These are phyloP conservation scores for Sparassis latifolia DNA, from an alignment of 1,284 basidiomycete genomes.

Conservation along the genomic window DNA sequence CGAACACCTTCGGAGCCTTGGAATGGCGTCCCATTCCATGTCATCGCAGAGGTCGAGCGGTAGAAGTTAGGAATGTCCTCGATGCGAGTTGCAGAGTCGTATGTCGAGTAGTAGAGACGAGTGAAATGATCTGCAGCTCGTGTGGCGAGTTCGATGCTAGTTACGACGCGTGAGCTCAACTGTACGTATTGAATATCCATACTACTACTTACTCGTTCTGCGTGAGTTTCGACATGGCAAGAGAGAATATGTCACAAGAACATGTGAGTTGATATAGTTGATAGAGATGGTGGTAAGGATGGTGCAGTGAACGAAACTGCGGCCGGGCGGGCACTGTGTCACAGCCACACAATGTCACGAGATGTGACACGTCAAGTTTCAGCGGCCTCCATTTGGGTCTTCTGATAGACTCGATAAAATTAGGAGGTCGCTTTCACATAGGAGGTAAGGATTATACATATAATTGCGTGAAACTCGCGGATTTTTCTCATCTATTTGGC, in stretches of 20 bases:
- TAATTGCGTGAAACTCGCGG: too few species aligned
- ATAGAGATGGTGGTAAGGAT: too few species aligned
- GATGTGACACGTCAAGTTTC: too few species aligned
- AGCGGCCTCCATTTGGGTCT: too few species aligned
- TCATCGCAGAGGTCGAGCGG: constrained; percentile 63
- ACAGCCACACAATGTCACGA: too few species aligned
- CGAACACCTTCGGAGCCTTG: constrained; percentile 63
- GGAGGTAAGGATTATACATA: too few species aligned
- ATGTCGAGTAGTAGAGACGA: constrained; percentile 70
- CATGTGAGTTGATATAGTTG: too few species aligned
- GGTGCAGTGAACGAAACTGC: too few species aligned
- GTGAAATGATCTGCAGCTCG: constrained; percentile 76
- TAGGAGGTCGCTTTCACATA: too few species aligned
- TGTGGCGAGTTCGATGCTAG: constrained; percentile 74
- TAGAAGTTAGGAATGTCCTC: constrained; percentile 74
- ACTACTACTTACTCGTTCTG: constrained; percentile 14
- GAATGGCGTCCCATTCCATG: constrained; percentile 82
- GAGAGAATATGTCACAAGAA: neutral
- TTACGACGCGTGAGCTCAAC: neutral
- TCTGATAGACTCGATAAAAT: too few species aligned
- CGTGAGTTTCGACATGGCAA: constrained; percentile 20
- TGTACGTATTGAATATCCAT: neutral
- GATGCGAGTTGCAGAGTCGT: constrained; percentile 66
- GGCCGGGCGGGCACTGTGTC: too few species aligned
- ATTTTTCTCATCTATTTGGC: too few species aligned